phyloP scores from a whole-genome alignment of 345 rosid species.

The Gynandropsis gynandra region DNA sequence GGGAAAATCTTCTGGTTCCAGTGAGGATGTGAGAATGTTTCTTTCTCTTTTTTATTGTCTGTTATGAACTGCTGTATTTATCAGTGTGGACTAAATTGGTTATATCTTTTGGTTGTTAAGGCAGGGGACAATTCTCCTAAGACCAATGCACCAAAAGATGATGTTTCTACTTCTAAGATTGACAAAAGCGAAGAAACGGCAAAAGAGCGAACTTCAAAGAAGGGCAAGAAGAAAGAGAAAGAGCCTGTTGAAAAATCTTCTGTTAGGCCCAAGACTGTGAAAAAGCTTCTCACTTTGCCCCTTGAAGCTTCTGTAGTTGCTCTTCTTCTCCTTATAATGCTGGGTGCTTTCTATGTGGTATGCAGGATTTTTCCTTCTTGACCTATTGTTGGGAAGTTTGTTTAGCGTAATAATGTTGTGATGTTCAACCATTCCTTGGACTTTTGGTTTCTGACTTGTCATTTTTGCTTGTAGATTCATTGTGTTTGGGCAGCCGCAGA shows the following conservation, averaged over 20 bases:
- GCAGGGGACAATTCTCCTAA: slow-evolving; percentile 49
- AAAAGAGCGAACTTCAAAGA: slow-evolving; percentile 53
- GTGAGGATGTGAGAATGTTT: slow-evolving; percentile 48
- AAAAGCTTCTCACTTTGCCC: slow-evolving; percentile 82
- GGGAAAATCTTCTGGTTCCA: slow-evolving; percentile 33
- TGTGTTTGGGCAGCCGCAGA: slow-evolving; percentile 99
- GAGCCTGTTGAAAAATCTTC: slow-evolving; percentile 52
- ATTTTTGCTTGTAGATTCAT: slow-evolving; percentile 56
- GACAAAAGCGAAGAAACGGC: slow-evolving; percentile 41
- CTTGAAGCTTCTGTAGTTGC: slow-evolving; percentile 70
- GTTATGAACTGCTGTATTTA: slow-evolving; percentile 15
- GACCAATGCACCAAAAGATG: slow-evolving; percentile 32
- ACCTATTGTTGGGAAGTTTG: slow-evolving; percentile 15
- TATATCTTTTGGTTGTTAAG: slow-evolving; percentile 41
- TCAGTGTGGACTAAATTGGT: slow-evolving; percentile 17
- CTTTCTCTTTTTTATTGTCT: slow-evolving; percentile 14
- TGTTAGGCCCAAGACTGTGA: slow-evolving; percentile 38
- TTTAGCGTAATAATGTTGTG: background rate
- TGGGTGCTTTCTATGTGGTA: slow-evolving; percentile 99
- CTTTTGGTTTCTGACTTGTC: slow-evolving; percentile 11
- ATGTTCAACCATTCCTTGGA: slow-evolving; percentile 1
- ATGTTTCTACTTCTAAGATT: slow-evolving; percentile 32
- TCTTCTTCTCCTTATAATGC: slow-evolving; percentile 70
- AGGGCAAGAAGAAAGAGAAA: slow-evolving; percentile 66
- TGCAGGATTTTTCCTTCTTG: slow-evolving; percentile 17